Percentiles rank a stretch among this genome's conserved stretches.
Evolutionary conservation across 2,329 filamentous ascomycete genomes (phyloP).

Genomic region (Emergomyces pasteurianus): DNA sequence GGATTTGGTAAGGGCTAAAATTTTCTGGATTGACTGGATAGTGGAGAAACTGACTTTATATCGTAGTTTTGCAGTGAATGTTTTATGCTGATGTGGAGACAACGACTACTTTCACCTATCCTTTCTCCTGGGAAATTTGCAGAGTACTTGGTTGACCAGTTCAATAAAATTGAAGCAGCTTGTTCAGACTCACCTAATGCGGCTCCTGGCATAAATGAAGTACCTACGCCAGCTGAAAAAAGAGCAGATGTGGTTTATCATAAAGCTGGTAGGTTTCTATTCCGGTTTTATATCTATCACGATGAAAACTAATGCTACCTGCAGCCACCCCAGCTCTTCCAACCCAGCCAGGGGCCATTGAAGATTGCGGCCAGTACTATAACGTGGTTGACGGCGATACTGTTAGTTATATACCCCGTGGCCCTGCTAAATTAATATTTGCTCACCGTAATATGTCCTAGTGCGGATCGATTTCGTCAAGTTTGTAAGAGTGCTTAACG

Average conservation of each 20-base stretch:
- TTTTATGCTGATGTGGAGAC: slow-evolving; percentile 12
- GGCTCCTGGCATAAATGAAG: neutral
- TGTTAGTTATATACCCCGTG: slow-evolving; percentile 5
- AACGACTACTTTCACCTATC: slow-evolving; percentile 9
- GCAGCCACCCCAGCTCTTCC: slow-evolving; percentile 6
- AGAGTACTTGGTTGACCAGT: slow-evolving; percentile 11
- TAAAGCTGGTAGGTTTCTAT: slow-evolving; percentile 2
- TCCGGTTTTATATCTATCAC: neutral
- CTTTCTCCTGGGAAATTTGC: slow-evolving; percentile 9
- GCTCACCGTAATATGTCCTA: slow-evolving; percentile 4
- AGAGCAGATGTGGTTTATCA: slow-evolving; percentile 1
- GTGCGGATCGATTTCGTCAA: slow-evolving; percentile 8
- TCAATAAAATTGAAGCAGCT: slow-evolving; percentile 7
- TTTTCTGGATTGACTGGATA: neutral
- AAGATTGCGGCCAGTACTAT: slow-evolving; percentile 9
- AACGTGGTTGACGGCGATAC: slow-evolving; percentile 9
- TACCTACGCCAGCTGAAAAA: neutral
- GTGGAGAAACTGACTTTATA: neutral
- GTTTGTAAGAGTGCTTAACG: slow-evolving; percentile 6
- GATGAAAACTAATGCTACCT: neutral
- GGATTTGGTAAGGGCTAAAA: slow-evolving; percentile 7
- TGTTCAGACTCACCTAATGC: slow-evolving; percentile 2
- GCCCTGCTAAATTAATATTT: neutral
- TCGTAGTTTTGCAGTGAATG: slow-evolving; percentile 13
- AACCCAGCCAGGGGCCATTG: slow-evolving; percentile 10